phyloP scores from a whole-genome alignment of 2,329 filamentous ascomycete genomes.

The Allantophomopsis lycopodina region DNA sequence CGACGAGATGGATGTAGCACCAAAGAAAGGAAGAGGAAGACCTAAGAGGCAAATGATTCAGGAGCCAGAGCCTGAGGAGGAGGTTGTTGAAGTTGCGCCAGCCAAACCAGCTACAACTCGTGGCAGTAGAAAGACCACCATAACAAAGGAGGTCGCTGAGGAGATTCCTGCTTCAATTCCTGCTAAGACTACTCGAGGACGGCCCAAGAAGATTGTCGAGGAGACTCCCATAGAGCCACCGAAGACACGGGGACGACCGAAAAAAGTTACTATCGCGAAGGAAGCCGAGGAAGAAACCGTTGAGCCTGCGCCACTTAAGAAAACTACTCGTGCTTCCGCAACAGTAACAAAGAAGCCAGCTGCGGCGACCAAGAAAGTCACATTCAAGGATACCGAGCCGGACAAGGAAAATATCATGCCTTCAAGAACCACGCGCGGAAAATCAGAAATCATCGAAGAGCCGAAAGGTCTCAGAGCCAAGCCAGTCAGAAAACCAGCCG shows the following conservation, averaged over 20 bases:
- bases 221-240: conserved; percentile 8
- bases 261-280: conserved; percentile 10
- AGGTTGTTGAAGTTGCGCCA: neutral
- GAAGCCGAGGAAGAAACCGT: conserved; percentile 9
- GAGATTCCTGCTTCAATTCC: conserved; percentile 8
- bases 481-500: conserved; percentile 32
- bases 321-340: conserved; percentile 15
- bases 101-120: neutral
- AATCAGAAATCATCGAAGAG: conserved; percentile 19
- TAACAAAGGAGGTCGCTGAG: conserved; percentile 4
- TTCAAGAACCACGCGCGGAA: conserved; percentile 23
- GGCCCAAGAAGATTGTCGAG: conserved; percentile 25
- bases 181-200: conserved; percentile 25
- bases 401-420: conserved; percentile 50
- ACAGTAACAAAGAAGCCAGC: conserved; percentile 26
- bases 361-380: conserved; percentile 44
- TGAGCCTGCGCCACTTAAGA: conserved; percentile 14
- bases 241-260: conserved; percentile 13
- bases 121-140: conserved; percentile 11
- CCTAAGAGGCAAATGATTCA: conserved; percentile 24
- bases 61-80: conserved; percentile 15
- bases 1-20: conserved; percentile 12
- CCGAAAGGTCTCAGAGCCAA: conserved; percentile 26
- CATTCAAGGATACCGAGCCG: conserved; percentile 39
- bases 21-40: conserved; percentile 24